Conservation (phyloP, 495 filamentous ascomycete species). For the Hypoxylon cercidicola region DNA sequence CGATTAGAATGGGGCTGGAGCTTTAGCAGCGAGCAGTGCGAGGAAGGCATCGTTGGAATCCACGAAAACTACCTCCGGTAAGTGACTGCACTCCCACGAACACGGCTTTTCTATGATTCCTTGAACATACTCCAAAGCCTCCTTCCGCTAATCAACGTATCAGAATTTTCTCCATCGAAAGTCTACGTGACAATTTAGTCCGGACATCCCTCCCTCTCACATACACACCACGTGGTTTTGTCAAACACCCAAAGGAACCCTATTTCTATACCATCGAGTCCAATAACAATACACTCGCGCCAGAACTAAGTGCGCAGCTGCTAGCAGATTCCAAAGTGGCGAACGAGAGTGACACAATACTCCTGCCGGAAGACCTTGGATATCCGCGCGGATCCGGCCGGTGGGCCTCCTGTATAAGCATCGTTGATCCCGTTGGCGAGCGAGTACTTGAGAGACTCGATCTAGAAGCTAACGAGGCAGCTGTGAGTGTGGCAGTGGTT, state of each 20-base stretch:
- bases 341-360: constrained; percentile 73
- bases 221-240: constrained; percentile 87
- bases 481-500: constrained; percentile 84
- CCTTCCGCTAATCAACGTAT: constrained; percentile 58
- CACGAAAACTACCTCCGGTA: constrained; percentile 89
- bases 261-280: constrained; percentile 94
- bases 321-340: constrained; percentile 71
- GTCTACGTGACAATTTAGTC: constrained; percentile 83
- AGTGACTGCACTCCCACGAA: constrained; percentile 51
- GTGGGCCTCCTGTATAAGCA: constrained; percentile 94
- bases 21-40: constrained; percentile 92
- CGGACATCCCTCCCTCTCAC: constrained; percentile 88
- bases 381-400: constrained; percentile 83
- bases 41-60: constrained; percentile 95
- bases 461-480: constrained; percentile 88
- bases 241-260: constrained; percentile 86
- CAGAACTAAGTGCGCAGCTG: constrained; percentile 73
- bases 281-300: constrained; percentile 87
- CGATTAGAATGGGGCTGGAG: constrained; percentile 94
- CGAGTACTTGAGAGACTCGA: constrained; percentile 78
- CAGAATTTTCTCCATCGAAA: constrained; percentile 92
- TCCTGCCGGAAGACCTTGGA: constrained; percentile 88
- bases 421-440: constrained; percentile 85
- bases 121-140: constrained; percentile 48
- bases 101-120: too few species aligned